phyloP scores from a whole-genome alignment of 306 rosid genomes.

The Mimosa pudica region DNA sequence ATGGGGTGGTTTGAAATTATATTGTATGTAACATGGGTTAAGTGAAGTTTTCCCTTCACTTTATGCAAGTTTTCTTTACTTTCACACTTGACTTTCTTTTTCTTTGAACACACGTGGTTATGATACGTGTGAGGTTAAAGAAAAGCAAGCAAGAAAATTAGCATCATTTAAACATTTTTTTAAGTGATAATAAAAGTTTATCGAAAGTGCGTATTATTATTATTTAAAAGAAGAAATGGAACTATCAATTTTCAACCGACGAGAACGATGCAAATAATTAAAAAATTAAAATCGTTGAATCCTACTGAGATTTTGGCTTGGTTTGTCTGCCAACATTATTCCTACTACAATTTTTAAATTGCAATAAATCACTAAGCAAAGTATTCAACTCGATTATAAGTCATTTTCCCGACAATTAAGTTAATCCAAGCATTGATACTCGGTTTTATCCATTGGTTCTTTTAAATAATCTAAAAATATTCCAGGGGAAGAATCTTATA shows the following conservation, averaged over 20 bases:
- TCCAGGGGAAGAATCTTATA: not conserved
- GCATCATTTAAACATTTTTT: slow-evolving; percentile 28
- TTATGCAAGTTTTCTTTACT: not conserved
- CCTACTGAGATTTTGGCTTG: slow-evolving; percentile 51
- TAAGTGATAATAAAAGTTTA: slow-evolving; percentile 9
- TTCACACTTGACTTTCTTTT: slow-evolving; percentile 47
- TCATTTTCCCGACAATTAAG: slow-evolving; percentile 1
- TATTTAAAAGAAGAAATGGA: slow-evolving; percentile 18
- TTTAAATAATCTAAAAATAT: not conserved
- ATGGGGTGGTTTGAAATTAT: too few relatives aligned
- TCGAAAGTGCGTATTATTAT: slow-evolving; percentile 44
- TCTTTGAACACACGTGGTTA: slow-evolving; percentile 37
- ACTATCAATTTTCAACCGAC: slow-evolving; percentile 36
- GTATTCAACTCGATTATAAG: not conserved
- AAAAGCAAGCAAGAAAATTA: slow-evolving; percentile 43
- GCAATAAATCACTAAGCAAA: not conserved
- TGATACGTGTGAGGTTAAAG: slow-evolving; percentile 37
- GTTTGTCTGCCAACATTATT: slow-evolving; percentile 54
- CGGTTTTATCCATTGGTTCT: not conserved
- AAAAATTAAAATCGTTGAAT: slow-evolving; percentile 34
- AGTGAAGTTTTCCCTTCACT: too few relatives aligned
- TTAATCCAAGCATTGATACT: not conserved
- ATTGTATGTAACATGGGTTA: too few relatives aligned
- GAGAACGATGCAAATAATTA: slow-evolving; percentile 47
- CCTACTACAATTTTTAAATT: slow-evolving; percentile 32